Percentiles rank a stretch among this genome's conserved stretches.
These are phyloP conservation scores for Tuber indicum DNA, from an alignment of 495 filamentous ascomycete species.

Conservation along the genomic window DNA sequence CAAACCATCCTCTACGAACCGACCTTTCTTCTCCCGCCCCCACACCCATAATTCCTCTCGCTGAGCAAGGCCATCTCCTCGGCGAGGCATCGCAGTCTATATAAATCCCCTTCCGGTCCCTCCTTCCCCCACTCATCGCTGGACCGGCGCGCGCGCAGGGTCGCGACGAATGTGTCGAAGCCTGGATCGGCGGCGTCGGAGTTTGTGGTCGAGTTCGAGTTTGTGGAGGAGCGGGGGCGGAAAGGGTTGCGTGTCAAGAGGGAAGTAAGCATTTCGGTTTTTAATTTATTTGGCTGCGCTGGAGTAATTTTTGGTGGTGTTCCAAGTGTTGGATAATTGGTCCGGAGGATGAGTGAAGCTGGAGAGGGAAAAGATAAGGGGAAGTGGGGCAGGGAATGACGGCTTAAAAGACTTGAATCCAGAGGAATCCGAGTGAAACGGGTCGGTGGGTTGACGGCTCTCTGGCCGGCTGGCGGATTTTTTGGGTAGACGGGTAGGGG, in stretches of 20 bases:
- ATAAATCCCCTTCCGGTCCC: conserved; percentile 30
- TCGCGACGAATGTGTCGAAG: conserved; percentile 32
- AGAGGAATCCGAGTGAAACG: conserved; percentile 3
- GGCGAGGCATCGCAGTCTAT: conserved; percentile 28
- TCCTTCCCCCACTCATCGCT: conserved; percentile 30
- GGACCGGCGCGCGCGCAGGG: conserved; percentile 29
- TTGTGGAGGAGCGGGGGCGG: conserved; percentile 4
- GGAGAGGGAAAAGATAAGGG: not conserved
- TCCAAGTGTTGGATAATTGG: not conserved
- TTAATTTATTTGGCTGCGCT: not conserved
- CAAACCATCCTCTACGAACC: not conserved
- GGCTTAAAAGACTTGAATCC: not conserved
- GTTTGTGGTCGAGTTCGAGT: not conserved
- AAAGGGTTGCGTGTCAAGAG: conserved; percentile 1
- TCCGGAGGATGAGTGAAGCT: not conserved
- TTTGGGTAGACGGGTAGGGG: not conserved
- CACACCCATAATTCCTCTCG: conserved; percentile 27
- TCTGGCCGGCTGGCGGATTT: not conserved
- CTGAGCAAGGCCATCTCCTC: conserved; percentile 33
- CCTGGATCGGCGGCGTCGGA: conserved; percentile 24
- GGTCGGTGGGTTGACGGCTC: not conserved
- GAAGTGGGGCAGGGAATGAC: not conserved
- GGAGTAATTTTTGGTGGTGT: not conserved
- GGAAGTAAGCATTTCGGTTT: not conserved
- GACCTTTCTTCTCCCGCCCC: not conserved